Base-by-base conservation (phyloP, 2,329 filamentous ascomycete species). In the Thelonectria rubi region DNA sequence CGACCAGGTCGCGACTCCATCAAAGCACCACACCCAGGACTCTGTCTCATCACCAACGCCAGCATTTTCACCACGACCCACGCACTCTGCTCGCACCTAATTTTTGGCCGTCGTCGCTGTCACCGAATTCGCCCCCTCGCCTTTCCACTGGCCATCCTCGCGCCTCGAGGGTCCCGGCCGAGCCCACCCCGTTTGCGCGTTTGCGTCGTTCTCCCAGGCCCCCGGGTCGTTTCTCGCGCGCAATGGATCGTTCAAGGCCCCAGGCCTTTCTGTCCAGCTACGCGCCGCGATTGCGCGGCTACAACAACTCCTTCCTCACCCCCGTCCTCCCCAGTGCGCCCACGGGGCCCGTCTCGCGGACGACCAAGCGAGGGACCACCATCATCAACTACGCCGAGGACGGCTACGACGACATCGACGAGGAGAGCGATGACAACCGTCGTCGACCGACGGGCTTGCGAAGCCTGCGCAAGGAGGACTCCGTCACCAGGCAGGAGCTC, bases 321-420 rank as follows among this genome's bases (percentile, higher is more conserved):
- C 94, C 94, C 37, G 88, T 95, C 64, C 86, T 94, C 64, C 91
- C 91, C 57, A 88, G 88, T 64, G 82, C 83, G 59, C 84, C 87
- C n/a, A 77, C 86, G 2, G 89, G 88, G 21, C 86, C 90, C 40
- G 81, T 86, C 62, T 85, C 92, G 70, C 88, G 94, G 75, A 97
- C 92, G n/a, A 98, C 95, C 9, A 98, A 99, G 82, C 91, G 95
- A 78, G 95, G 95, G 60, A 98, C 95, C 2, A 95, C 92, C 34
- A 92, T 94, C 65, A 95, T 98, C 79, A 99, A 97, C 80, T 99
- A 99, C 75, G 94, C 95, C 21, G 95, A 99, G 76, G 94, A 98
- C 76, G 94, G 94, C 48, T 97, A 90, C 73, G 94, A 97, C 68
- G 93, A 94, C 72, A 77, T 86, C 59, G 86, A 88, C 39, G 86